A percentile compares a stretch with the other conserved stretches of the same genome.
These are phyloP conservation scores for Plasmodium ovale DNA, from an alignment of 169 alveolate species.

Conservation along the genomic window DNA sequence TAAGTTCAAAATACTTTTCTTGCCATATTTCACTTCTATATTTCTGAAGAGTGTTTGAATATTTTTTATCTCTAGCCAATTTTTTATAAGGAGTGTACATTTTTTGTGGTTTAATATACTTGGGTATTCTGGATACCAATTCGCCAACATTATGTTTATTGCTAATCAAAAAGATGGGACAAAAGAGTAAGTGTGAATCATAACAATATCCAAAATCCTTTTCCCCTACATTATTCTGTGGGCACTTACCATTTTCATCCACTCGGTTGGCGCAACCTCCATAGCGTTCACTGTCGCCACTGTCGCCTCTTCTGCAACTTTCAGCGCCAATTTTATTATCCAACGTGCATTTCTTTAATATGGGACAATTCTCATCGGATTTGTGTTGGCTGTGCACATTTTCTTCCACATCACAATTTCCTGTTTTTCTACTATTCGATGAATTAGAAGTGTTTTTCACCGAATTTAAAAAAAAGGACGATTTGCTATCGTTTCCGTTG, in stretches of 20 bases:
- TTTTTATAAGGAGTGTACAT: constrained; percentile 71
- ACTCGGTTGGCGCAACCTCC: not conserved
- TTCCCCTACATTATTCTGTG: not conserved
- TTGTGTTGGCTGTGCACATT: no score
- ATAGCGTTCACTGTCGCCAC: not conserved
- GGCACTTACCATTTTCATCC: not conserved
- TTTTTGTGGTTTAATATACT: constrained; percentile 70
- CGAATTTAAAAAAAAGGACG: no score
- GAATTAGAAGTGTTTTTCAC: no score
- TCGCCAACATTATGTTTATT: constrained; percentile 65
- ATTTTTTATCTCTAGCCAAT: constrained; percentile 43
- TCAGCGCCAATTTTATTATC: not conserved
- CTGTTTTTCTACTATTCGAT: not conserved
- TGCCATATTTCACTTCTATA: constrained; percentile 72
- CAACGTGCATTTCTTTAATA: no score
- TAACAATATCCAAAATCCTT: not conserved
- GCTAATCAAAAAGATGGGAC: constrained; percentile 47
- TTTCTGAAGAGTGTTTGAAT: constrained; percentile 61
- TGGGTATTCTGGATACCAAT: constrained; percentile 60
- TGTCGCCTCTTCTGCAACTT: not conserved
- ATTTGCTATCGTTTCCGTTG: no score
- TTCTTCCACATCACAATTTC: not conserved
- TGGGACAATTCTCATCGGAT: no score
- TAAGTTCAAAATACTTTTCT: constrained; percentile 23
- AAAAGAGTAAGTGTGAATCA: constrained; percentile 12